These are phyloP conservation scores for Chlorencoelia australis DNA, from an alignment of 2,329 filamentous ascomycete species.

Conservation along the genomic window DNA sequence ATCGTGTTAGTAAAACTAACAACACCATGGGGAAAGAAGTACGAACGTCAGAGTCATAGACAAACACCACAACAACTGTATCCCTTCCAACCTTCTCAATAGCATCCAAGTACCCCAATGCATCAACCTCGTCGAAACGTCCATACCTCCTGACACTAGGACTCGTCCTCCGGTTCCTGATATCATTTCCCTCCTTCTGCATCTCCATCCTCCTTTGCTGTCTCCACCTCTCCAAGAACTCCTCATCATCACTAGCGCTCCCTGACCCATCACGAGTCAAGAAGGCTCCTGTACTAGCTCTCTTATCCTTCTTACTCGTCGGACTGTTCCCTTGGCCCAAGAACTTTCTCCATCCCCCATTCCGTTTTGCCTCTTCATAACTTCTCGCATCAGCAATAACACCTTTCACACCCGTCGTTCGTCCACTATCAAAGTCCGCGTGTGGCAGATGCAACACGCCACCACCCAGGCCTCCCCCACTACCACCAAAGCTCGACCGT, in stretches of 20 bases:
- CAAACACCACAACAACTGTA: constrained; percentile 83
- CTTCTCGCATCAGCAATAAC: constrained; percentile 76
- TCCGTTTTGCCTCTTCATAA: constrained; percentile 56
- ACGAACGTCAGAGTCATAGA: constrained; percentile 78
- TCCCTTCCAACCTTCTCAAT: constrained; percentile 80
- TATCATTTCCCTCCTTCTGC: constrained; percentile 47
- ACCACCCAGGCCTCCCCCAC: constrained; percentile 23
- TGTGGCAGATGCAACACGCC: constrained; percentile 56
- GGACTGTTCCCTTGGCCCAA: constrained; percentile 42
- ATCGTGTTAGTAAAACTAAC: constrained; percentile 18
- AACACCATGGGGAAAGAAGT: neutral
- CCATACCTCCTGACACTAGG: constrained; percentile 73
- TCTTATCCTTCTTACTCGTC: constrained; percentile 13
- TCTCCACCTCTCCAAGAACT: constrained; percentile 82
- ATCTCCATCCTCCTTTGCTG: constrained; percentile 71
- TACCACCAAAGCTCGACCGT: constrained; percentile 29
- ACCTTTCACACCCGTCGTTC: constrained; percentile 74
- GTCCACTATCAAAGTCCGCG: constrained; percentile 52
- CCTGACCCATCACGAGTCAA: constrained; percentile 19
- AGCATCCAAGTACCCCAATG: constrained; percentile 85
- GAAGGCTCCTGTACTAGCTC: constrained; percentile 14
- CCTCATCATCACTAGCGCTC: constrained; percentile 50
- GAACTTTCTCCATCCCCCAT: constrained; percentile 22
- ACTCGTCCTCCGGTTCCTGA: constrained; percentile 58
- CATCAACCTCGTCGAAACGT: constrained; percentile 73